Evolutionary conservation across 441 rosid genomes (phyloP).

Genomic region (Hypseocharis bilobata): DNA sequence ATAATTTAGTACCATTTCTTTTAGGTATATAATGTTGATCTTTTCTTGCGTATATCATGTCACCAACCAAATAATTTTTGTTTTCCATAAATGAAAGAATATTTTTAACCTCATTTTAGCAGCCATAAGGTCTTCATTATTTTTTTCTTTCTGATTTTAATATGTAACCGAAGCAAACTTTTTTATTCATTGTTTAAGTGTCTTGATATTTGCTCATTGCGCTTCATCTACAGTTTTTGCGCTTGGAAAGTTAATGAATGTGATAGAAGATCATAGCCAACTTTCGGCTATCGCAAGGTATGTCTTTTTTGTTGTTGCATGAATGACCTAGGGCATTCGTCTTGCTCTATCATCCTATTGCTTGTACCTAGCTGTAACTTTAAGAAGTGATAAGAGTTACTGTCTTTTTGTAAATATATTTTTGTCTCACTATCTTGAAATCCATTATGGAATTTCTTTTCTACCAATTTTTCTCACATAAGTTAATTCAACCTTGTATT

Average conservation of each 20-base stretch:
- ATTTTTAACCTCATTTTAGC: neutral
- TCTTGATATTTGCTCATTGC: neutral
- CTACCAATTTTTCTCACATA: neutral
- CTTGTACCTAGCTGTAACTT: neutral
- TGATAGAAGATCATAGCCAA: conserved; percentile 64
- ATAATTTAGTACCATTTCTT: too few relatives aligned
- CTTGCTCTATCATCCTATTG: neutral
- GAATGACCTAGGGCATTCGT: neutral
- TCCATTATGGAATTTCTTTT: neutral
- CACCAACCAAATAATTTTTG: too few relatives aligned
- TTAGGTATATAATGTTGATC: too few relatives aligned
- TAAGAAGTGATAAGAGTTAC: neutral
- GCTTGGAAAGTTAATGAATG: conserved; percentile 88
- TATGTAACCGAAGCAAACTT: neutral
- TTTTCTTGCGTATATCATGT: too few relatives aligned
- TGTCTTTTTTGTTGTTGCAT: neutral
- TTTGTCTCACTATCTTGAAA: neutral
- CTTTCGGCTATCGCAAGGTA: conserved; percentile 97
- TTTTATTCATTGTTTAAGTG: neutral
- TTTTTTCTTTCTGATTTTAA: too few relatives aligned
- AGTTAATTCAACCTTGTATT: neutral
- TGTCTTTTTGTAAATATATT: neutral
- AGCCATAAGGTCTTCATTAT: neutral
- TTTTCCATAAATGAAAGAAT: too few relatives aligned
- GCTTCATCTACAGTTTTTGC: conserved; percentile 16